Conservation (phyloP, 2,329 filamentous ascomycete genomes). For the Davidsoniella eucalypti region DNA sequence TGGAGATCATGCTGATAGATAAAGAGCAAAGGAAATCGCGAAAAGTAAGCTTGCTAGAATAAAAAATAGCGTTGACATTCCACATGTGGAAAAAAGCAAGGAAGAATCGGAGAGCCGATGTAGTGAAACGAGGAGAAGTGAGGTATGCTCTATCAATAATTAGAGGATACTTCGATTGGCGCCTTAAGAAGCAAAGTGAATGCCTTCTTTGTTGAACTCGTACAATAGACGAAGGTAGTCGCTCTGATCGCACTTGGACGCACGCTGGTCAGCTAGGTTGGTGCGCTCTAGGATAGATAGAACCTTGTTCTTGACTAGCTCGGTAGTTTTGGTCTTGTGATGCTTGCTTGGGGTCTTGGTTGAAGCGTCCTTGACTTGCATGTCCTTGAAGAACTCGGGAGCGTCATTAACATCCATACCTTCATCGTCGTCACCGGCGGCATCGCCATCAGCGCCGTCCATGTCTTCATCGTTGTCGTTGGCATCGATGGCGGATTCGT, state of each 20-base stretch:
- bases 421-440: slow-evolving; percentile 28
- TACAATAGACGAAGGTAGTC: slow-evolving; percentile 70
- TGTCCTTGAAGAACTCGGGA: slow-evolving; percentile 71
- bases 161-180: neutral
- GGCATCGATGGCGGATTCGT: slow-evolving; percentile 31
- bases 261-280: slow-evolving; percentile 61
- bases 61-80: no score
- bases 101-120: no score
- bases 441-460: slow-evolving; percentile 25
- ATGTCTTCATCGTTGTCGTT: slow-evolving; percentile 26
- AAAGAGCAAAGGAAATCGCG: no score
- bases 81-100: no score
- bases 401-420: slow-evolving; percentile 50
- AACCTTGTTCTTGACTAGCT: slow-evolving; percentile 76
- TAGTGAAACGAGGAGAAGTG: no score
- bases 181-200: slow-evolving; percentile 51
- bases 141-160: no score
- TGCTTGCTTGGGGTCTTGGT: slow-evolving; percentile 50
- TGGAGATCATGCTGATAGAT: no score
- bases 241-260: slow-evolving; percentile 78
- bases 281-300: slow-evolving; percentile 72
- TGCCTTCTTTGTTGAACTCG: slow-evolving; percentile 80
- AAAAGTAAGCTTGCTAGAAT: no score
- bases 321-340: slow-evolving; percentile 62
- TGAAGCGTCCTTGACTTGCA: slow-evolving; percentile 24